A percentile compares a stretch with the other conserved stretches of the same genome.
Conservation (phyloP, 768 basidiomycete species). For the Kwoniella bestiolae region DNA sequence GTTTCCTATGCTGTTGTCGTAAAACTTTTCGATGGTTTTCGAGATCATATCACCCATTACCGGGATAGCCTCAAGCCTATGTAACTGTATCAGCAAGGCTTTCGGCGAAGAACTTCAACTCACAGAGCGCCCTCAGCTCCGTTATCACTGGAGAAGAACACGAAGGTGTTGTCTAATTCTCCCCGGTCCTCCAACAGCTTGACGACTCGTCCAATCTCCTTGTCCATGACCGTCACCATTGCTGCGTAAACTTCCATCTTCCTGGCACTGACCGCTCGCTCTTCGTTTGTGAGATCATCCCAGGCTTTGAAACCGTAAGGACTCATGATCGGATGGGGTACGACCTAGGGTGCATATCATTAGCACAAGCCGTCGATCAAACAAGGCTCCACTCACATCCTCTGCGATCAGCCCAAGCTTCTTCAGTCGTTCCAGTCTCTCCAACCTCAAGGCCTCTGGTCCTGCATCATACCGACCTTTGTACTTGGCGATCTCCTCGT, state of each 20-base stretch:
- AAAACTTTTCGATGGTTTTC: conserved; percentile 29
- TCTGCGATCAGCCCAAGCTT: conserved; percentile 39
- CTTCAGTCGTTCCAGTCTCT: conserved; percentile 41
- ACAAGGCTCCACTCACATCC: conserved; percentile 19
- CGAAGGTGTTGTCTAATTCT: conserved; percentile 52
- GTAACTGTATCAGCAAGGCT: neutral
- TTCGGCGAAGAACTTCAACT: conserved; percentile 6
- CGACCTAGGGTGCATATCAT: conserved; percentile 20
- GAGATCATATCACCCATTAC: conserved; percentile 36
- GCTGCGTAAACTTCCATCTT: conserved; percentile 50
- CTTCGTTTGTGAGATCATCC: conserved; percentile 39
- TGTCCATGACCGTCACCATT: conserved; percentile 52
- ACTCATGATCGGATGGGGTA: conserved; percentile 41
- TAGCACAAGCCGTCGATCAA: neutral
- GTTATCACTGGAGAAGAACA: conserved; percentile 53
- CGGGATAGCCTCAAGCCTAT: conserved; percentile 41
- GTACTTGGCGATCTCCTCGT: conserved; percentile 42
- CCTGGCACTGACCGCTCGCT: conserved; percentile 33
- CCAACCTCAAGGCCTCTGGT: conserved; percentile 42
- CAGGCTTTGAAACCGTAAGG: conserved; percentile 36
- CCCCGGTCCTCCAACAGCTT: conserved; percentile 39
- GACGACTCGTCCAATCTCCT: conserved; percentile 47
- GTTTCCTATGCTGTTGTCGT: conserved; percentile 45
- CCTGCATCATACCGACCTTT: conserved; percentile 50
- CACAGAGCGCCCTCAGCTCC: conserved; percentile 51